Conservation (phyloP, 2,329 filamentous ascomycete genomes). For the Colletotrichum sojae region DNA sequence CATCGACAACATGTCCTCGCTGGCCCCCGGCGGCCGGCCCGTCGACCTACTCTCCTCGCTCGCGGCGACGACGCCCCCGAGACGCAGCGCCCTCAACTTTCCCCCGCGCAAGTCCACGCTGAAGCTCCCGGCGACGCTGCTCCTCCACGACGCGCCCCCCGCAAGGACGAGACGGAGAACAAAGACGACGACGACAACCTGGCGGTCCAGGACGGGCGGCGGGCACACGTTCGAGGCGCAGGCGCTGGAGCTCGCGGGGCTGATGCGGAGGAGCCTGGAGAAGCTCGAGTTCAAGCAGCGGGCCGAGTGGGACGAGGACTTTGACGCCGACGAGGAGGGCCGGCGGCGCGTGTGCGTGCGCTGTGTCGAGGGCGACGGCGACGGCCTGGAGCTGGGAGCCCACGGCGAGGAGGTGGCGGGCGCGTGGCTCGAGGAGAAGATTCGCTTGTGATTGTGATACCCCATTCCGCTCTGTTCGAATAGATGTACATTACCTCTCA, state of each 20-base stretch:
- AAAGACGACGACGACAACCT: slow-evolving; percentile 9
- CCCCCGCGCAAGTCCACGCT: slow-evolving; percentile 63
- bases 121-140: slow-evolving; percentile 63
- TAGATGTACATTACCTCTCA: background rate
- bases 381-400: slow-evolving; percentile 46
- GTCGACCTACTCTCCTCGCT: slow-evolving; percentile 20
- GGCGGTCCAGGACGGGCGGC: slow-evolving; percentile 33
- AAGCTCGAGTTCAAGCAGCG: slow-evolving; percentile 61
- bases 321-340: slow-evolving; percentile 52
- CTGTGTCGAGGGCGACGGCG: slow-evolving; percentile 52
- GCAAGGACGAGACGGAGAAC: slow-evolving; percentile 24
- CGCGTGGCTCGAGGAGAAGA: slow-evolving; percentile 49
- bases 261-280: slow-evolving; percentile 66
- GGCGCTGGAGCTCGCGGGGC: slow-evolving; percentile 59
- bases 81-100: slow-evolving; percentile 61
- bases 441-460: slow-evolving; percentile 35
- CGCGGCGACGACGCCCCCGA: slow-evolving; percentile 48
- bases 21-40: slow-evolving; percentile 34
- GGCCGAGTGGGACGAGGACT: slow-evolving; percentile 57
- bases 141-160: slow-evolving; percentile 60
- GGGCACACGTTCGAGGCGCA: slow-evolving; percentile 63
- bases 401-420: slow-evolving; percentile 46
- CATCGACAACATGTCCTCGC: slow-evolving; percentile 43
- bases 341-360: slow-evolving; percentile 54
- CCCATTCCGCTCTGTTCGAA: slow-evolving; percentile 12